A percentile compares a stretch with the other conserved stretches of the same genome.
phyloP scores from a whole-genome alignment of 495 filamentous ascomycete species.

The Tuber brumale region DNA sequence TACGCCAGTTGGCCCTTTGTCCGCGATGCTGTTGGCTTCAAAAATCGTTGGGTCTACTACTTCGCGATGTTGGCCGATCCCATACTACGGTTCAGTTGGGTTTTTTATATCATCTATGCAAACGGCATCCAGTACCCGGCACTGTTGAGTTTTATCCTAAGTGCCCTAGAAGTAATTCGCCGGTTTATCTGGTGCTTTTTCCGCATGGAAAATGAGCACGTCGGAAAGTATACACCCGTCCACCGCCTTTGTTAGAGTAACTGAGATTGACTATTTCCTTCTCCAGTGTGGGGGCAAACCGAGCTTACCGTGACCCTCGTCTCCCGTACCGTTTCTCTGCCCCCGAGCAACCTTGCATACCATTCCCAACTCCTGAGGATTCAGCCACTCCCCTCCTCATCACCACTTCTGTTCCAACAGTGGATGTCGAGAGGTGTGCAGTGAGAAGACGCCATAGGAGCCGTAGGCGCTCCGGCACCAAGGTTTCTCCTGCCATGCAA shows the following conservation, averaged over 20 bases:
- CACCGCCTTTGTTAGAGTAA: neutral
- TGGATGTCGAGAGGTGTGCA: conserved; percentile 34
- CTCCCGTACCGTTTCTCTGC: conserved; percentile 34
- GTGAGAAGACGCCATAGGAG: conserved; percentile 25
- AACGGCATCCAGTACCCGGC: conserved; percentile 73
- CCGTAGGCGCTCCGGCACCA: conserved; percentile 12
- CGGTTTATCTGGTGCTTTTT: conserved; percentile 86
- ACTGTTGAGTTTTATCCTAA: conserved; percentile 65
- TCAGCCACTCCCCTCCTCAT: conserved; percentile 25
- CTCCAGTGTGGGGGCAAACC: conserved; percentile 35
- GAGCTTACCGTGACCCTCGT: conserved; percentile 36
- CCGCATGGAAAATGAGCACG: conserved; percentile 91
- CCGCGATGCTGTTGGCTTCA: conserved; percentile 72
- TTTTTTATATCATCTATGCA: conserved; percentile 82
- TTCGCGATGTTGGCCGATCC: conserved; percentile 74
- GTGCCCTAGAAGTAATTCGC: conserved; percentile 68
- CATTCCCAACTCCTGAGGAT: conserved; percentile 20
- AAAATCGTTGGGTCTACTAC: conserved; percentile 74
- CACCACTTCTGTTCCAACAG: conserved; percentile 15
- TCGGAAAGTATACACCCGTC: conserved; percentile 24
- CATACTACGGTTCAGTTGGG: conserved; percentile 89
- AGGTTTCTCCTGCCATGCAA: conserved; percentile 27
- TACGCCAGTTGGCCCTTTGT: conserved; percentile 63
- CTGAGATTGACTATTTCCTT: neutral
- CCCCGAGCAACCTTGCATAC: conserved; percentile 2